Evolutionary conservation across 2,329 filamentous ascomycete genomes (phyloP).

Genomic region (Trichoderma sp.): DNA sequence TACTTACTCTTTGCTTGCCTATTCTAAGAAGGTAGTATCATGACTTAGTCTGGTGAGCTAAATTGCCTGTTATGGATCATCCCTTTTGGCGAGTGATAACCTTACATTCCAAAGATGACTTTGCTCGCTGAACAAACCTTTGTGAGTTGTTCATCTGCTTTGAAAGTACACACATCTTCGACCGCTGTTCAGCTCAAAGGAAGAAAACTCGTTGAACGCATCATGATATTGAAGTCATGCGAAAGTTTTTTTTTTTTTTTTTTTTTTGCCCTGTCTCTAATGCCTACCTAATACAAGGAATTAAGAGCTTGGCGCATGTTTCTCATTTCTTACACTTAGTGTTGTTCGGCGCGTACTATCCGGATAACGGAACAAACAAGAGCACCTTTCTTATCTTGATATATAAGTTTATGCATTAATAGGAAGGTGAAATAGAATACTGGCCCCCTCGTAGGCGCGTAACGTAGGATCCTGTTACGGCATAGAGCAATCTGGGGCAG

Average conservation of each 20-base stretch:
- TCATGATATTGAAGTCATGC: background rate
- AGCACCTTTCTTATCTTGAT: background rate
- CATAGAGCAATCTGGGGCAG: background rate
- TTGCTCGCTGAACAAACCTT: background rate
- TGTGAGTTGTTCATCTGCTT: background rate
- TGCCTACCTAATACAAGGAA: background rate
- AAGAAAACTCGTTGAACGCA: background rate
- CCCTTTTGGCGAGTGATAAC: background rate
- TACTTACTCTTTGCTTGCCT: background rate
- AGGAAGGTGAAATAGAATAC: background rate
- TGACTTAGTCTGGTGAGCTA: conserved; percentile 14
- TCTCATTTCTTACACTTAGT: background rate
- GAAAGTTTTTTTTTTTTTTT: too few species aligned
- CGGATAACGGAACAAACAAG: background rate
- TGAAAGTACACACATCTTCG: background rate
- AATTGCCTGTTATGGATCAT: background rate
- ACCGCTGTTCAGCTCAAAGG: background rate
- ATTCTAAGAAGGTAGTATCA: conserved; percentile 25
- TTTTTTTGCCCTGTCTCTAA: background rate
- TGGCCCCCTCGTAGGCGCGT: conserved; percentile 15
- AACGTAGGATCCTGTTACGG: conserved; percentile 28
- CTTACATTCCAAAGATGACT: background rate
- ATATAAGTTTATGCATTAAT: background rate
- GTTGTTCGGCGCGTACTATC: background rate
- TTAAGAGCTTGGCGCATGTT: background rate